Conservation (phyloP, 495 filamentous ascomycete species). For the Hypomontagnella submonticulosa region DNA sequence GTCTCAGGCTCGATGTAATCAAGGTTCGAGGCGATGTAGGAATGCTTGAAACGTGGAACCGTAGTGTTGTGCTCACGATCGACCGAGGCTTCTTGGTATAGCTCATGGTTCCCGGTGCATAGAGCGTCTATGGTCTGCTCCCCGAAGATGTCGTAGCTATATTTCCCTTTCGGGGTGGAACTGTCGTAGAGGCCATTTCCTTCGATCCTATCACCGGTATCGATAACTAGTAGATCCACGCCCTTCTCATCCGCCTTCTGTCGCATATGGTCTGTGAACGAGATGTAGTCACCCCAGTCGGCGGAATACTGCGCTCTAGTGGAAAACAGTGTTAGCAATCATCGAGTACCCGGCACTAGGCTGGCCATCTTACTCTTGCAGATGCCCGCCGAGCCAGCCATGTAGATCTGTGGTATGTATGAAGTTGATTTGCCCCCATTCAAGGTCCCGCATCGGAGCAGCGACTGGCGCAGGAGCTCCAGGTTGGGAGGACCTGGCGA, state of each 20-base stretch:
- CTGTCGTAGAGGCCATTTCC: conserved; percentile 97
- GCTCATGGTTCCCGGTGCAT: conserved; percentile 93
- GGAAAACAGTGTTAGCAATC: conserved; percentile 39
- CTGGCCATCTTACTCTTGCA: conserved; percentile 74
- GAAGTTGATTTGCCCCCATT: conserved; percentile 94
- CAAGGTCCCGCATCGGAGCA: conserved; percentile 82
- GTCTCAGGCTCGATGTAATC: conserved; percentile 82
- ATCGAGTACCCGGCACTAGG: background rate
- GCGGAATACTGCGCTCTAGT: conserved; percentile 85
- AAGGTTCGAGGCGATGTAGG: conserved; percentile 89
- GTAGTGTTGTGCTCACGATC: conserved; percentile 79
- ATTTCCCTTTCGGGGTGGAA: conserved; percentile 85
- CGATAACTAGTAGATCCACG: conserved; percentile 85
- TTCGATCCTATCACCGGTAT: conserved; percentile 94
- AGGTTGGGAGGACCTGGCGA: conserved; percentile 74
- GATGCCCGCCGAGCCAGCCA: conserved; percentile 94
- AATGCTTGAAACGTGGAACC: conserved; percentile 78
- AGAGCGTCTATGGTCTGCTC: conserved; percentile 86
- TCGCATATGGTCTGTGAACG: conserved; percentile 85
- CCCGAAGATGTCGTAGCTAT: conserved; percentile 84
- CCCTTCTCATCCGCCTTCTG: conserved; percentile 79
- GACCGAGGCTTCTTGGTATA: conserved; percentile 83
- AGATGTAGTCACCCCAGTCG: conserved; percentile 98
- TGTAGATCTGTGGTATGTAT: conserved; percentile 94
- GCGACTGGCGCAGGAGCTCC: conserved; percentile 80